Evolutionary conservation across 805 yeast species (phyloP).

Genomic region (Kodamaea nitidulidarum): DNA sequence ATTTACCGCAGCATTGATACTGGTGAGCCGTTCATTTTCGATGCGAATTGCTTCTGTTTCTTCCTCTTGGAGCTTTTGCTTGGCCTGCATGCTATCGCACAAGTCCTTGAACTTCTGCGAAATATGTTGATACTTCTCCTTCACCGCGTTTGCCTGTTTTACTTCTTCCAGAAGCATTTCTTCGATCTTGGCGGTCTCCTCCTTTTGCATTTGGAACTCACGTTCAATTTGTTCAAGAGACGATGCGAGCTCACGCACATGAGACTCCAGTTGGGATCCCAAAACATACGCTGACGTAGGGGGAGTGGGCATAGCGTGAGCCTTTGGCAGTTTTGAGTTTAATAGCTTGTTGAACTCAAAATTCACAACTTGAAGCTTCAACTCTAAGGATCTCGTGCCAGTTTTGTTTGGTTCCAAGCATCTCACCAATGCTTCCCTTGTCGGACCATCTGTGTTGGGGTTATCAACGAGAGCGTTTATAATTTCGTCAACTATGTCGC

Average conservation of each 20-base stretch:
- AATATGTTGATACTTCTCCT: slow-evolving; percentile 17
- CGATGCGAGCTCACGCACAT: background rate
- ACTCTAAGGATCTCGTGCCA: slow-evolving; percentile 17
- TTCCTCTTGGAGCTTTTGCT: slow-evolving; percentile 7
- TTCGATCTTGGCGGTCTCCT: slow-evolving; percentile 19
- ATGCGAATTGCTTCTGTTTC: slow-evolving; percentile 9
- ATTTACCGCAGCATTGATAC: slow-evolving; percentile 19
- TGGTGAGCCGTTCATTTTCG: slow-evolving; percentile 19
- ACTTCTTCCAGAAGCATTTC: slow-evolving; percentile 20
- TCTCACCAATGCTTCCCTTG: slow-evolving; percentile 15
- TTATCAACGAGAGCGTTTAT: slow-evolving; percentile 17
- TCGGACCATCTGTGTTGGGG: slow-evolving; percentile 14
- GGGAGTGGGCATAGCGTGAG: slow-evolving; percentile 11
- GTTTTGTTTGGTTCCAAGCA: slow-evolving; percentile 14
- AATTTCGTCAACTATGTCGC: slow-evolving; percentile 18
- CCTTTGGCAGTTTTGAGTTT: slow-evolving; percentile 3
- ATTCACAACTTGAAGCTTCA: slow-evolving; percentile 21
- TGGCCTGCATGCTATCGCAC: slow-evolving; percentile 8
- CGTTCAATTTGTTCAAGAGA: slow-evolving; percentile 20
- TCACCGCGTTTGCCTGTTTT: slow-evolving; percentile 19
- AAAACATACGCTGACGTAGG: slow-evolving; percentile 10
- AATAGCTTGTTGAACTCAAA: slow-evolving; percentile 16
- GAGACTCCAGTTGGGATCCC: background rate
- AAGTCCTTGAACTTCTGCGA: slow-evolving; percentile 17
- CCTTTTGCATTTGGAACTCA: slow-evolving; percentile 20